These are phyloP conservation scores for Elymus sibiricus DNA, from an alignment of 176 grass and related monocot genomes.

Conservation along the genomic window DNA sequence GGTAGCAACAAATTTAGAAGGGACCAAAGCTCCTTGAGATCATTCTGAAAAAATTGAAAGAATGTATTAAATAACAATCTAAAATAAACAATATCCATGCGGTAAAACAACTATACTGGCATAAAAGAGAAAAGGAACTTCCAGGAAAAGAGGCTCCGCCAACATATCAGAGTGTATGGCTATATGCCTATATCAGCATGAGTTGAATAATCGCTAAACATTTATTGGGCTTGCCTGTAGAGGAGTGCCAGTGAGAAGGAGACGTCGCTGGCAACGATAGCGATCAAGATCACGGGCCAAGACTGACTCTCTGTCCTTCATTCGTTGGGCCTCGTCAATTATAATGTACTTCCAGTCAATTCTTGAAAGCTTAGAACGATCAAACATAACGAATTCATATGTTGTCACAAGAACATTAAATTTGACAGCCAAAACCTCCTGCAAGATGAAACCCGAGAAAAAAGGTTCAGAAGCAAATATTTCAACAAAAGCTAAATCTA, in stretches of 20 bases:
- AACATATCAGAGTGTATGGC: not conserved
- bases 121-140: conserved; percentile 1
- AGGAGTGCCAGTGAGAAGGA: conserved; percentile 96
- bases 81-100: conserved; percentile 3
- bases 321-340: conserved; percentile 97
- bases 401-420: conserved; percentile 99
- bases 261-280: conserved; percentile 91
- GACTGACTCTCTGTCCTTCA: conserved; percentile 98
- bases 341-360: conserved; percentile 99
- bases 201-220: not conserved
- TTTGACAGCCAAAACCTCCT: conserved; percentile 94
- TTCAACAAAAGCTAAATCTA: not conserved
- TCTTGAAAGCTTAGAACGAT: conserved; percentile 97
- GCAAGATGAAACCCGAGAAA: conserved; percentile 29
- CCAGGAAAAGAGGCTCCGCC: not conserved
- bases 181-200: conserved; percentile 6
- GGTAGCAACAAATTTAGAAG: conserved; percentile 92
- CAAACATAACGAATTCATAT: conserved; percentile 98
- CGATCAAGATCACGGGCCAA: conserved; percentile 94
- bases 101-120: not conserved
- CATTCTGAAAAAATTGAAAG: conserved; percentile 62
- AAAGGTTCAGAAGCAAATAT: not conserved
- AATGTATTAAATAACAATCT: conserved; percentile 12
- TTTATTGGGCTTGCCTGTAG: conserved; percentile 60
- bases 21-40: conserved; percentile 99